A percentile compares a stretch with the other conserved stretches of the same genome.
Evolutionary conservation across 2,329 filamentous ascomycete species (phyloP).

Genomic region (Penicillium crustosum): DNA sequence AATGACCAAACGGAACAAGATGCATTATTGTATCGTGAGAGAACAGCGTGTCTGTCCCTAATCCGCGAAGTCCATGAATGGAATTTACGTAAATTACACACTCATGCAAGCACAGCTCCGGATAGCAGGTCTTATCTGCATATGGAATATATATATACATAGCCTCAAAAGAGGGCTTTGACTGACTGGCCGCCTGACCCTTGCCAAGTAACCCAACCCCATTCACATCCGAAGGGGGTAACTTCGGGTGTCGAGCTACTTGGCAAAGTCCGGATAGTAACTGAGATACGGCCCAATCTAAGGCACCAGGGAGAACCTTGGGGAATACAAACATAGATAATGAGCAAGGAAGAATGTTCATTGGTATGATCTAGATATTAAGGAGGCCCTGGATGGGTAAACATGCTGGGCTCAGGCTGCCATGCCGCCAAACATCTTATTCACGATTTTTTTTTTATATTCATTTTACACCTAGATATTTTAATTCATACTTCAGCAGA

Average conservation of each 20-base stretch:
- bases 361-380: neutral
- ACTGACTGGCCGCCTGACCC: neutral
- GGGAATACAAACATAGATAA: neutral
- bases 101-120: neutral
- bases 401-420: neutral
- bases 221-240: neutral
- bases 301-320: neutral
- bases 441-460: neutral
- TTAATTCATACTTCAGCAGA: no score
- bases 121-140: neutral
- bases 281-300: neutral
- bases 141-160: neutral
- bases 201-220: neutral
- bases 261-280: neutral
- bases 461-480: neutral
- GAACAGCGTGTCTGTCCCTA: neutral
- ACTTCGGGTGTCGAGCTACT: neutral
- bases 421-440: neutral
- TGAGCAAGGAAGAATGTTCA: neutral
- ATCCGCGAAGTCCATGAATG: neutral
- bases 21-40: neutral
- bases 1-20: neutral
- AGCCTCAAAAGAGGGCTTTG: neutral
- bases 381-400: neutral
- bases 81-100: neutral